These are phyloP conservation scores for Macrolepiota dolichaula DNA, from an alignment of 768 basidiomycete species.

Conservation along the genomic window DNA sequence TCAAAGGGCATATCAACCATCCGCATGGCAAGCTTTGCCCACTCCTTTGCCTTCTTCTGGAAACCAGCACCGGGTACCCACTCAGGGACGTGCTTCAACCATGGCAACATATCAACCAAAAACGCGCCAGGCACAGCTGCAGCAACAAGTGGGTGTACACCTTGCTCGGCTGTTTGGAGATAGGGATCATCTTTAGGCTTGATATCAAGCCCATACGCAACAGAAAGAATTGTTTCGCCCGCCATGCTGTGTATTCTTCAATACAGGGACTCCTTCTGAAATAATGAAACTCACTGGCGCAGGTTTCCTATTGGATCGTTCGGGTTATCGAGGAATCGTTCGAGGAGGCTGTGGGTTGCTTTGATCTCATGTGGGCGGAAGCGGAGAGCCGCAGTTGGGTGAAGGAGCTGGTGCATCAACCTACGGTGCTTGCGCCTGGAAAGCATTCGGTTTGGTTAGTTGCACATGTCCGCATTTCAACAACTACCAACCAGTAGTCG, in stretches of 20 bases:
- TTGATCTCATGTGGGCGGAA: constrained; percentile 24
- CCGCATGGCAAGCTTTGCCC: constrained; percentile 27
- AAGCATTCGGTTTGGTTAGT: not conserved
- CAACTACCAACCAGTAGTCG: constrained; percentile 15
- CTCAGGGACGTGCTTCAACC: constrained; percentile 25
- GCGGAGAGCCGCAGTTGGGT: constrained; percentile 19
- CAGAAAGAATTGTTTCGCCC: constrained; percentile 27
- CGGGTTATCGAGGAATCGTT: constrained; percentile 25
- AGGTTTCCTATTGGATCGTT: not conserved
- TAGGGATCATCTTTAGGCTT: constrained; percentile 27
- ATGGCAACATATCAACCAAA: constrained; percentile 26
- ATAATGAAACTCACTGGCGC: not conserved
- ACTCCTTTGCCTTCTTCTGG: constrained; percentile 36
- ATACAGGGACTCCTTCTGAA: not conserved
- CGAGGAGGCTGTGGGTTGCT: constrained; percentile 25
- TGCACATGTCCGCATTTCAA: not conserved
- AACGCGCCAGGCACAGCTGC: constrained; percentile 27
- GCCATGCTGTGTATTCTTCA: constrained; percentile 30
- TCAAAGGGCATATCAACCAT: constrained; percentile 34
- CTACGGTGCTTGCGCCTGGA: constrained; percentile 31
- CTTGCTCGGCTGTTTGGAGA: constrained; percentile 23
- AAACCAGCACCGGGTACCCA: constrained; percentile 32
- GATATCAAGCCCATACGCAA: constrained; percentile 34
- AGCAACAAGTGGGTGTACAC: constrained; percentile 16
- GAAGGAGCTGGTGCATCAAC: constrained; percentile 28